phyloP scores from a whole-genome alignment of 768 basidiomycete genomes.

The Termitomyces sp. region DNA sequence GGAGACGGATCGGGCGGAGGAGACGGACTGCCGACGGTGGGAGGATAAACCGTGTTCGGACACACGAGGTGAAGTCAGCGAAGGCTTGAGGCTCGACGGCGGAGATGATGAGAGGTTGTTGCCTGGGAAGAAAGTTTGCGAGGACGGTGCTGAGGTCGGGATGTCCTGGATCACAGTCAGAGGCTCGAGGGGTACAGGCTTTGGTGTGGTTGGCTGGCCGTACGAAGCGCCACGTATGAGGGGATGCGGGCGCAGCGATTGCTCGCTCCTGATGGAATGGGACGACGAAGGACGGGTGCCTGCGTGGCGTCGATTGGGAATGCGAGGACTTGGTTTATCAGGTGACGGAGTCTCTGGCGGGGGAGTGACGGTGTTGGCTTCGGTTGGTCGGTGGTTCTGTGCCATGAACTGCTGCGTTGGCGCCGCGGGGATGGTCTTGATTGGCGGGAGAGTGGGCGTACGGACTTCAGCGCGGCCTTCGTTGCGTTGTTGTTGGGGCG shows the following conservation, averaged over 20 bases:
- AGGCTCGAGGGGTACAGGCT: constrained; percentile 52
- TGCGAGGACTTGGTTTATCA: constrained; percentile 22
- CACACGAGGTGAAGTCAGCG: constrained; percentile 20
- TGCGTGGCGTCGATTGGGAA: constrained; percentile 32
- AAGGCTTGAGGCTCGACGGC: constrained; percentile 22
- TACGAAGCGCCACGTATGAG: constrained; percentile 71
- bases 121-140: constrained; percentile 18
- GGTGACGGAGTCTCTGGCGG: constrained; percentile 12
- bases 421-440: constrained; percentile 6
- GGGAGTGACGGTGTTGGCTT: not conserved
- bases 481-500: not conserved
- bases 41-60: constrained; percentile 22
- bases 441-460: constrained; percentile 13
- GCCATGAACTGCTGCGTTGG: constrained; percentile 5
- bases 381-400: constrained; percentile 2
- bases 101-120: constrained; percentile 27
- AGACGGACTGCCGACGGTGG: constrained; percentile 38
- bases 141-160: constrained; percentile 35
- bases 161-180: constrained; percentile 53
- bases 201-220: constrained; percentile 40
- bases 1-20: constrained; percentile 52
- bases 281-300: constrained; percentile 57
- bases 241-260: constrained; percentile 60
- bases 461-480: constrained; percentile 5
- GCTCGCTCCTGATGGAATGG: constrained; percentile 41